Conservation (phyloP, 2,329 filamentous ascomycete species). For the Diaporthe velutina region DNA sequence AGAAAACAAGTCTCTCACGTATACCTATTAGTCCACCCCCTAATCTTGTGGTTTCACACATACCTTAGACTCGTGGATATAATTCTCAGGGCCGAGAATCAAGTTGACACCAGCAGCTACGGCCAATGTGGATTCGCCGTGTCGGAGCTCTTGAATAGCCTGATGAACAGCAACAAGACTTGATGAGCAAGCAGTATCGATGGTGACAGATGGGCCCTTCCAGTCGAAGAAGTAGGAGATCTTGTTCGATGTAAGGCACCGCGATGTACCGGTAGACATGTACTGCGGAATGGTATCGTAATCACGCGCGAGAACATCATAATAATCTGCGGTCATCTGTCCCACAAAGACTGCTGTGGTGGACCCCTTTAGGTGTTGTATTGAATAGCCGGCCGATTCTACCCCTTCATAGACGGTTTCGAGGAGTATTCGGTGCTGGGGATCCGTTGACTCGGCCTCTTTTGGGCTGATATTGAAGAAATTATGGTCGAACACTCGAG, state of each 20-base stretch:
- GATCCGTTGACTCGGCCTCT: slow-evolving; percentile 53
- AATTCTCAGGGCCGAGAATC: slow-evolving; percentile 50
- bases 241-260: slow-evolving; percentile 46
- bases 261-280: neutral
- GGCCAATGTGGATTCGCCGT: slow-evolving; percentile 48
- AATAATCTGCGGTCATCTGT: slow-evolving; percentile 51
- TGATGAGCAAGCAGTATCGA: slow-evolving; percentile 59
- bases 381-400: slow-evolving; percentile 50
- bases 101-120: slow-evolving; percentile 50
- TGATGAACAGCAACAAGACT: slow-evolving; percentile 53
- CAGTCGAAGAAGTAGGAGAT: slow-evolving; percentile 56
- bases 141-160: slow-evolving; percentile 50
- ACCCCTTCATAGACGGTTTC: slow-evolving; percentile 54
- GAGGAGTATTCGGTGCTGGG: slow-evolving; percentile 50
- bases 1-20: no score
- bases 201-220: slow-evolving; percentile 53
- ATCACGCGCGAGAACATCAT: slow-evolving; percentile 47
- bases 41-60: no score
- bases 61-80: no score
- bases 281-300: neutral
- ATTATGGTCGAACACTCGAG: no score
- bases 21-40: no score
- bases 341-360: slow-evolving; percentile 55
- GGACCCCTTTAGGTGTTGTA: slow-evolving; percentile 47
- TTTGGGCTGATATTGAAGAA: slow-evolving; percentile 55